phyloP scores from a whole-genome alignment of 2,329 filamentous ascomycete genomes.

The Aureobasidium melanogenum region DNA sequence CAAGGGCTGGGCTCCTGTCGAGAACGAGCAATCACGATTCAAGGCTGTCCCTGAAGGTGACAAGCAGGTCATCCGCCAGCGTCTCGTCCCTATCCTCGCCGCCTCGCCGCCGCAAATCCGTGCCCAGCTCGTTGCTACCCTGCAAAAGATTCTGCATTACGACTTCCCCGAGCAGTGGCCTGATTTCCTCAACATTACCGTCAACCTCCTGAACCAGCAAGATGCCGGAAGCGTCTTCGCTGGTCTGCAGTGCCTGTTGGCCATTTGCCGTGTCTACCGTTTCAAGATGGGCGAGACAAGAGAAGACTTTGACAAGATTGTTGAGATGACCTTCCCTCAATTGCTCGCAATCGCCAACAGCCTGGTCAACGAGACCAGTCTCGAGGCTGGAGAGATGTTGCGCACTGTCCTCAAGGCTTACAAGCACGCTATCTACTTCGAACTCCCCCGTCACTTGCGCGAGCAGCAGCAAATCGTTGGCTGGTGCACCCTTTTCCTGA shows the following conservation, averaged over 20 bases:
- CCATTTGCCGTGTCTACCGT: constrained; percentile 89
- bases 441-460: constrained; percentile 69
- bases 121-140: constrained; percentile 84
- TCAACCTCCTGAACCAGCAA: constrained; percentile 79
- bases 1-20: constrained; percentile 74
- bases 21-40: constrained; percentile 48
- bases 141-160: constrained; percentile 91
- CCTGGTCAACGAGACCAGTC: constrained; percentile 79
- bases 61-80: constrained; percentile 77
- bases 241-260: constrained; percentile 85
- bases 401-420: constrained; percentile 92
- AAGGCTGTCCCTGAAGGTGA: constrained; percentile 78
- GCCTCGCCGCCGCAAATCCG: constrained; percentile 67
- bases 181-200: constrained; percentile 83
- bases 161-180: constrained; percentile 96
- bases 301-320: constrained; percentile 86
- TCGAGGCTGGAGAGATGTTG: constrained; percentile 95
- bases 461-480: constrained; percentile 77
- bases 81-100: constrained; percentile 81
- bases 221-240: constrained; percentile 82
- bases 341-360: constrained; percentile 80
- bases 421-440: constrained; percentile 95
- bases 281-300: constrained; percentile 82
- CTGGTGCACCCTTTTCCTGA: constrained; percentile 93
- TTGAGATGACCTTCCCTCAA: constrained; percentile 82